These are phyloP conservation scores for Pestalotiopsis sp. DNA, from an alignment of 2,329 filamentous ascomycete genomes.

Conservation along the genomic window DNA sequence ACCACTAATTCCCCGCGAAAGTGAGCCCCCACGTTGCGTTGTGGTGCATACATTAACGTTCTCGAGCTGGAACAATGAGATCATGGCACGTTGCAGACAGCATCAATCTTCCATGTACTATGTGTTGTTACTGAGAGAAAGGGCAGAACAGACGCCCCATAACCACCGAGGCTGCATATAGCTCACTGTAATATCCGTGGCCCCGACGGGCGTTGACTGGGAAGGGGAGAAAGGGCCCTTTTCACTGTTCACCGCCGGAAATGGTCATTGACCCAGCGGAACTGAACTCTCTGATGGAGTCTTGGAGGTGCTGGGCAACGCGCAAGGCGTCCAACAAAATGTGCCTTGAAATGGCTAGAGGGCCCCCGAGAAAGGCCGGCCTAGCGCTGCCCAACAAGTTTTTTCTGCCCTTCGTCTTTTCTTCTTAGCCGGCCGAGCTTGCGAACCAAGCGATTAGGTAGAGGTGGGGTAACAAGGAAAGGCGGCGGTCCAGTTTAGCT, in stretches of 20 bases:
- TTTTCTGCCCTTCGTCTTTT: background rate
- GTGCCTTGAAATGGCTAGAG: conserved; percentile 5
- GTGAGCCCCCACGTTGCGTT: background rate
- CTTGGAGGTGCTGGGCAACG: background rate
- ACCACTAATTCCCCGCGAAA: conserved; percentile 10
- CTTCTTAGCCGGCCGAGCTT: background rate
- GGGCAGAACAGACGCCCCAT: background rate
- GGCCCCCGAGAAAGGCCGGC: background rate
- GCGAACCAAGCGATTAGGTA: background rate
- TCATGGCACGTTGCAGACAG: conserved; percentile 12
- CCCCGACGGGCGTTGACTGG: background rate
- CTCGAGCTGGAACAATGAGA: conserved; percentile 13
- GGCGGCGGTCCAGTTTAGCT: background rate
- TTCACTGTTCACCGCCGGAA: conserved; percentile 2
- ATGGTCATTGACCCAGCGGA: background rate
- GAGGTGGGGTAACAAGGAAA: conserved; percentile 2
- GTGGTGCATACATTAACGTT: conserved; percentile 1
- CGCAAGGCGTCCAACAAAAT: background rate
- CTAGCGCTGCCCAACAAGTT: conserved; percentile 12
- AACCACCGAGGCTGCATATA: background rate
- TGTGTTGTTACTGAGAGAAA: background rate
- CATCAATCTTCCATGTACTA: background rate
- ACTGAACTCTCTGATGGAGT: background rate
- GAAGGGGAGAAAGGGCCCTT: background rate
- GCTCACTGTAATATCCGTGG: background rate